phyloP scores from a whole-genome alignment of 805 yeast species.

The Myxozyma nipponensis region DNA sequence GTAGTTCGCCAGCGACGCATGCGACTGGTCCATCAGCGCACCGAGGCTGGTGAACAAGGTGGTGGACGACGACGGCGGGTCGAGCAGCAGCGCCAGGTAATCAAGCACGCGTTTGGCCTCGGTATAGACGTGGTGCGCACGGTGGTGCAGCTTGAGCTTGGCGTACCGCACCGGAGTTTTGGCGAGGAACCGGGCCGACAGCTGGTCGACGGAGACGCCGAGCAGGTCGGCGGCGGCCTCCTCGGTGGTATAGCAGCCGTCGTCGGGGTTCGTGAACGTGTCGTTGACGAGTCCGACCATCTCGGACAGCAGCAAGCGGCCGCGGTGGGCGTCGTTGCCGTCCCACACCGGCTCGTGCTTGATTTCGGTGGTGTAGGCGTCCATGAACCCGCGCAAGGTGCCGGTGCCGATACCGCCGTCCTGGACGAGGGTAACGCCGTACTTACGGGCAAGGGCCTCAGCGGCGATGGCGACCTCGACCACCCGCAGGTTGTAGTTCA shows the following conservation, averaged over 20 bases:
- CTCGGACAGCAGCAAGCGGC: background rate
- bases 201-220: slow-evolving; percentile 44
- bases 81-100: slow-evolving; percentile 32
- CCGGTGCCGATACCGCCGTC: slow-evolving; percentile 41
- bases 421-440: slow-evolving; percentile 48
- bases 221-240: slow-evolving; percentile 47
- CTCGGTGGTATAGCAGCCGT: slow-evolving; percentile 50
- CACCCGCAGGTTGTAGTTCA: slow-evolving; percentile 63
- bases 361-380: slow-evolving; percentile 16
- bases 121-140: slow-evolving; percentile 59
- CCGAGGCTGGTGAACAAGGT: slow-evolving; percentile 43
- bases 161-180: slow-evolving; percentile 51
- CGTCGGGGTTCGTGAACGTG: slow-evolving; percentile 32
- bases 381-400: slow-evolving; percentile 47
- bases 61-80: background rate
- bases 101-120: slow-evolving; percentile 58
- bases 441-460: slow-evolving; percentile 49
- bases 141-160: slow-evolving; percentile 49
- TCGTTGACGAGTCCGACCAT: slow-evolving; percentile 3
- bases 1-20: slow-evolving; percentile 46
- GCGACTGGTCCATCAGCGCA: slow-evolving; percentile 54
- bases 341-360: slow-evolving; percentile 37
- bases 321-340: background rate
- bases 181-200: slow-evolving; percentile 44
- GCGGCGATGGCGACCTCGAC: slow-evolving; percentile 68